These are phyloP conservation scores for Boletus sp. DNA, from an alignment of 768 basidiomycete species.

Conservation along the genomic window DNA sequence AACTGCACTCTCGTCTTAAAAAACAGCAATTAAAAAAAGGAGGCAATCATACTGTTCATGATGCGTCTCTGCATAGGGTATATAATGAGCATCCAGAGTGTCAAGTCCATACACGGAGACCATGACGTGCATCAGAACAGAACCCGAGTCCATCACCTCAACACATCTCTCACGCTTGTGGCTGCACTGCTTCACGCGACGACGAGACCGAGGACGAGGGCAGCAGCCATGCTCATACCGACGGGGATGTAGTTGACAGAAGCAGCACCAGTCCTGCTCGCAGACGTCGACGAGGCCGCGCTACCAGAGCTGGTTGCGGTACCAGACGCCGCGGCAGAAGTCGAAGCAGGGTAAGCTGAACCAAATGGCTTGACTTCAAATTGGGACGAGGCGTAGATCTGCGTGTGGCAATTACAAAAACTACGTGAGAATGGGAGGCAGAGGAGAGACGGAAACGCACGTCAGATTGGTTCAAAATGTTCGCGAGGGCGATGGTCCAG, in stretches of 20 bases:
- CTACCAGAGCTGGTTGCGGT: slow-evolving; percentile 21
- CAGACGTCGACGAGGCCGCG: slow-evolving; percentile 17
- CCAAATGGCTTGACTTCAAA: slow-evolving; percentile 64
- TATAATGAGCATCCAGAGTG: slow-evolving; percentile 7
- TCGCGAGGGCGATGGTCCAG: slow-evolving; percentile 52
- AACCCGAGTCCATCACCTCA: not conserved
- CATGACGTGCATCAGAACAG: not conserved
- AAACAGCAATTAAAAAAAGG: not conserved
- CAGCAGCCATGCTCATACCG: slow-evolving; percentile 31
- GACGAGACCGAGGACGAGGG: slow-evolving; percentile 25
- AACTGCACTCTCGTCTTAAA: not conserved
- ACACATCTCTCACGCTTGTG: slow-evolving; percentile 3
- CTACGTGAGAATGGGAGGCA: not conserved
- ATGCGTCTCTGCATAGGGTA: slow-evolving; percentile 17
- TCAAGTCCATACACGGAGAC: not conserved
- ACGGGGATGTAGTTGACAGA: slow-evolving; percentile 24
- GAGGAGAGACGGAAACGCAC: slow-evolving; percentile 42
- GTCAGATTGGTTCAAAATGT: slow-evolving; percentile 48
- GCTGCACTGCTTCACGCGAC: slow-evolving; percentile 19
- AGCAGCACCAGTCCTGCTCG: slow-evolving; percentile 10
- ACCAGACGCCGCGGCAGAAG: slow-evolving; percentile 26
- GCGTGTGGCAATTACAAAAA: not conserved
- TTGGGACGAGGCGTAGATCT: slow-evolving; percentile 58
- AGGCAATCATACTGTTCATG: slow-evolving; percentile 1
- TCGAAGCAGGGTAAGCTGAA: slow-evolving; percentile 48